Evolutionary conservation across 441 rosid genomes (phyloP), one percentile per base, ranked within the genome.

Genomic region (Omphalea diandra): DNA sequence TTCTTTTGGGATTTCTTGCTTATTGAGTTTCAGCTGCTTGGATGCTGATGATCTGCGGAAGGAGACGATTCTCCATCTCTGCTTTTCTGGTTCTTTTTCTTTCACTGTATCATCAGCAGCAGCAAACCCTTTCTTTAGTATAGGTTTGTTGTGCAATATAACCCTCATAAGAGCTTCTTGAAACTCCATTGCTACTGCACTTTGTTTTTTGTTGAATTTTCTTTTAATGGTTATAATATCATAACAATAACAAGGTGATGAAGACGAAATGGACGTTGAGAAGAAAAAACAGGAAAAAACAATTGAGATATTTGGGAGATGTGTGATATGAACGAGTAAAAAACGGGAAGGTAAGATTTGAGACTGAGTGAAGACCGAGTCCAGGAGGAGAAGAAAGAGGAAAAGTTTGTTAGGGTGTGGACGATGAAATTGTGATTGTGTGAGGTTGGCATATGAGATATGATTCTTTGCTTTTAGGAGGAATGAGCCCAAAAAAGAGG

Each of bases 91-190:
- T 67, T 36, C 62, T 4, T 38, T 7, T 1, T 47, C 32, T 14
- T 72, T 65, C 43, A n/a, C n/a, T n/a, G n/a, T n/a, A n/a, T n/a
- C 18, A 17, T 47, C 53, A 18, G 54, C 41, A 46, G 14, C 8
- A 11, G 36, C 10, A 26, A 65, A 0, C 0, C 53, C 70, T 71
- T 54, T 77, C 50, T 69, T n/a, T n/a, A n/a, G 70, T 62, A 56
- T 67, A 20, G 71, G 26, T 22, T 83, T n/a, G 29, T 83, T 73
- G 14, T 69, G 79, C 53, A 82, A 49, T 80, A 73, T 72, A 31
- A 83, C 44, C 73, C 78, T 83, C 81, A 68, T 69, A 62, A 86
- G 32, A 47, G 96, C 91, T 77, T 86, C 88, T 66, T 80, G 88
- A 73, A 87, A 82, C 83, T 85, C 96, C 96, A 93, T 88, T 4